Percentiles rank a stretch among this genome's conserved stretches.
These are phyloP conservation scores for Hansenula sp. DNA, from an alignment of 1,139 yeast genomes.

Conservation along the genomic window DNA sequence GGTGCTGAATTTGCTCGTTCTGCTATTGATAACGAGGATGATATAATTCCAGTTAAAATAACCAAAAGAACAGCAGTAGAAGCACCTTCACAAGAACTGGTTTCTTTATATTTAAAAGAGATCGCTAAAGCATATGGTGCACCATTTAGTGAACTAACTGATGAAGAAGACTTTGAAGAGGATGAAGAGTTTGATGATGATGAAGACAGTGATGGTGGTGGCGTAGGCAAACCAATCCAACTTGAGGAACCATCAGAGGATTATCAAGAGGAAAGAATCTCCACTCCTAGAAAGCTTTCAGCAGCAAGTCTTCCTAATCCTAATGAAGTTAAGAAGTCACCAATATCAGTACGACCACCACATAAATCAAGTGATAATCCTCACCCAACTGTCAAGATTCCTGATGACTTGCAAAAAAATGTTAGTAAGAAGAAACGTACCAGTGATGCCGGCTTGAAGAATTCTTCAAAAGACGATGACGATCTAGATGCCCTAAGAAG, in stretches of 20 bases:
- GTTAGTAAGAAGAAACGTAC: conserved; percentile 20
- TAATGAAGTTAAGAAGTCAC: conserved; percentile 29
- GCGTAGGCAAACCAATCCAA: conserved; percentile 22
- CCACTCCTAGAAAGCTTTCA: conserved; percentile 25
- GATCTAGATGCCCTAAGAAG: conserved; percentile 47
- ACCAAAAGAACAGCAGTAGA: conserved; percentile 56
- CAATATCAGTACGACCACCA: conserved; percentile 43
- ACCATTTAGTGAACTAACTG: conserved; percentile 58
- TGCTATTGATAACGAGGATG: conserved; percentile 56
- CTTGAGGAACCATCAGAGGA: conserved; percentile 21
- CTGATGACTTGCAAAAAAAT: conserved; percentile 31
- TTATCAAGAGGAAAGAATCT: conserved; percentile 15
- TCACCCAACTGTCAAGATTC: conserved; percentile 37
- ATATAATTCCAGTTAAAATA: conserved; percentile 62
- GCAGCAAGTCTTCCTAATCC: conserved; percentile 26
- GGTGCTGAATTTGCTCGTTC: conserved; percentile 61
- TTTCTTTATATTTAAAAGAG: conserved; percentile 67
- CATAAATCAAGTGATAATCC: conserved; percentile 42
- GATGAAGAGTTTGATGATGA: conserved; percentile 25
- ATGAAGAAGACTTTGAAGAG: conserved; percentile 35
- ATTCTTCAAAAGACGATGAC: conserved; percentile 24
- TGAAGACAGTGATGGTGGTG: conserved; percentile 25
- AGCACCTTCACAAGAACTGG: conserved; percentile 66
- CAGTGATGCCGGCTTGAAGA: conserved; percentile 20
- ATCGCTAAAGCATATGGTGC: conserved; percentile 79